These are phyloP conservation scores for Orbilia javanica DNA, from an alignment of 2,329 filamentous ascomycete species.

Conservation along the genomic window DNA sequence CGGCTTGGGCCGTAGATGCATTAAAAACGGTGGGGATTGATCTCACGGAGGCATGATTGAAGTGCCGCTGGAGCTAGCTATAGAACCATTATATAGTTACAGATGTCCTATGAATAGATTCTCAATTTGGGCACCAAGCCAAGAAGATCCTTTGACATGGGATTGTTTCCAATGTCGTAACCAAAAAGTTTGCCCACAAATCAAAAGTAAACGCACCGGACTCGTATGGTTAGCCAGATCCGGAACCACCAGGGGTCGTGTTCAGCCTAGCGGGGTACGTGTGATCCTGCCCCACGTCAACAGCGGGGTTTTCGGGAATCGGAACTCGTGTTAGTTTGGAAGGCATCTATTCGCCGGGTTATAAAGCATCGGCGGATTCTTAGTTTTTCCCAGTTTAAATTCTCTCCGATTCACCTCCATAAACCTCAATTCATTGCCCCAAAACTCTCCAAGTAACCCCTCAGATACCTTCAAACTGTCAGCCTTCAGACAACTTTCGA, in stretches of 20 bases:
- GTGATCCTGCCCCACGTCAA: slow-evolving; percentile 31
- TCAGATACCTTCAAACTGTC: slow-evolving; percentile 43
- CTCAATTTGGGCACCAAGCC: neutral
- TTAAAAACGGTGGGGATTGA: slow-evolving; percentile 84
- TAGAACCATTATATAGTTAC: neutral
- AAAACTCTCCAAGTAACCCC: neutral
- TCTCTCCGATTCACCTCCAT: neutral
- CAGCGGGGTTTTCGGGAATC: slow-evolving; percentile 1
- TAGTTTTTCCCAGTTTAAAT: neutral
- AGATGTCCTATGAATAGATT: neutral
- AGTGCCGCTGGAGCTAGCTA: neutral
- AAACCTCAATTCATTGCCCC: neutral
- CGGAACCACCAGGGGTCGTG: slow-evolving; percentile 6
- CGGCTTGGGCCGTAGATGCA: slow-evolving; percentile 85
- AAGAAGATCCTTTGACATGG: neutral
- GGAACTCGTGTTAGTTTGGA: slow-evolving; percentile 4
- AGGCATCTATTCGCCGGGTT: neutral
- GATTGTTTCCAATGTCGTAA: neutral
- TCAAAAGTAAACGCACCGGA: neutral
- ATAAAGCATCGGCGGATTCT: neutral
- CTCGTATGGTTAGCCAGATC: slow-evolving; percentile 1
- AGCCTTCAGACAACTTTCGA: slow-evolving; percentile 43
- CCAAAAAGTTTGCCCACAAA: neutral
- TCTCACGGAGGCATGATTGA: slow-evolving; percentile 54
- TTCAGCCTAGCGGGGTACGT: slow-evolving; percentile 21